A percentile compares a stretch with the other conserved stretches of the same genome.
Evolutionary conservation across 768 basidiomycete genomes (phyloP).

Genomic region (Russula lepida): DNA sequence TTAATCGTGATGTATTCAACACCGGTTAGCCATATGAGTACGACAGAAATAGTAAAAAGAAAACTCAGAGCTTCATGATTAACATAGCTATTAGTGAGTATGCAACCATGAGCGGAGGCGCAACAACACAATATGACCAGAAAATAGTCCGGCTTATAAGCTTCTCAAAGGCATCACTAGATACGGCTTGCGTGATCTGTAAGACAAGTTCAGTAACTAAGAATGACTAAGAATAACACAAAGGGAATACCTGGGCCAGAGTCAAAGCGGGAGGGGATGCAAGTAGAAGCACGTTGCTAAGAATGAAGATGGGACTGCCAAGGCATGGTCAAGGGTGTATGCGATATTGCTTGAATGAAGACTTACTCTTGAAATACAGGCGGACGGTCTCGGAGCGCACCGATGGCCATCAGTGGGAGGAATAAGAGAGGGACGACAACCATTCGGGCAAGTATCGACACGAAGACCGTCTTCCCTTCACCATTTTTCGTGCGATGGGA

Average conservation of each 20-base stretch:
- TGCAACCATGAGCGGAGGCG: constrained; percentile 73
- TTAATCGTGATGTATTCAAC: neutral
- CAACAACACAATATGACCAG: constrained; percentile 85
- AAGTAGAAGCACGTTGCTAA: constrained; percentile 76
- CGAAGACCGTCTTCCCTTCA: constrained; percentile 75
- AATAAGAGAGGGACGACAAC: constrained; percentile 71
- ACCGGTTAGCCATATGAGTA: neutral
- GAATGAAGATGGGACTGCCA: constrained; percentile 74
- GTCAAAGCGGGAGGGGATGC: constrained; percentile 76
- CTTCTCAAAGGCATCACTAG: constrained; percentile 83
- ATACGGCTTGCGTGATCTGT: constrained; percentile 79
- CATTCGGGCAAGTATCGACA: constrained; percentile 83
- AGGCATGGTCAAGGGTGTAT: constrained; percentile 3
- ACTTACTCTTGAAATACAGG: constrained; percentile 71
- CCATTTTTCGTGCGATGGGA: constrained; percentile 34
- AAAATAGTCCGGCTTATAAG: constrained; percentile 88
- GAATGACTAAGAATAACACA: neutral
- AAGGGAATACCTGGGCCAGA: constrained; percentile 41
- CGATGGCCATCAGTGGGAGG: constrained; percentile 64
- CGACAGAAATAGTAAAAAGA: neutral
- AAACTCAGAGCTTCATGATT: constrained; percentile 42
- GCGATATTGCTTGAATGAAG: neutral
- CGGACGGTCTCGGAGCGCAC: constrained; percentile 50
- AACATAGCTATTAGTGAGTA: constrained; percentile 71
- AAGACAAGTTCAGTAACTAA: constrained; percentile 26